Evolutionary conservation across 495 filamentous ascomycete genomes (phyloP).

Genomic region (Annulohypoxylon moriforme): DNA sequence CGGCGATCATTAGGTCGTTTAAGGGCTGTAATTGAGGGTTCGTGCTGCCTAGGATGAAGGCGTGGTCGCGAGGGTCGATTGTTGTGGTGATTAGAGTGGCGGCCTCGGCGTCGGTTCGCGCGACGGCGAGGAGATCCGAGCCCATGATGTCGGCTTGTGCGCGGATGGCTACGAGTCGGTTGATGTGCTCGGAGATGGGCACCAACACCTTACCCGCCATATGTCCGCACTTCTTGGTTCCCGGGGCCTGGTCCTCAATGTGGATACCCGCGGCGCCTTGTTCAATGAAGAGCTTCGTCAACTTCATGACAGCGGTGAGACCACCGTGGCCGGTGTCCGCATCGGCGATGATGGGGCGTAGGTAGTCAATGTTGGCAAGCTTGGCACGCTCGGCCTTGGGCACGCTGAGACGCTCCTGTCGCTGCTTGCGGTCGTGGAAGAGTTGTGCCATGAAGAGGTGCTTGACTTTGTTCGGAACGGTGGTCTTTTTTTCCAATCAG

Average conservation of each 20-base stretch:
- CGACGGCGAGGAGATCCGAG: slow-evolving; percentile 86
- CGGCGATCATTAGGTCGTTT: slow-evolving; percentile 89
- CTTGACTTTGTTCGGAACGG: slow-evolving; percentile 96
- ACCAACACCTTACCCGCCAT: slow-evolving; percentile 99
- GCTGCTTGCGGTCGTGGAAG: slow-evolving; percentile 99
- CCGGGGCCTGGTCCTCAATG: slow-evolving; percentile 98
- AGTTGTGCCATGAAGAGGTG: slow-evolving; percentile 98
- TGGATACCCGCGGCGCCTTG: slow-evolving; percentile 97
- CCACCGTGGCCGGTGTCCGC: slow-evolving; percentile 98
- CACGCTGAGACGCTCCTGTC: slow-evolving; percentile 88
- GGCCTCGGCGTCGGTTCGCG: slow-evolving; percentile 96
- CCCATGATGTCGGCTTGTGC: slow-evolving; percentile 99
- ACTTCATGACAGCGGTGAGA: slow-evolving; percentile 97
- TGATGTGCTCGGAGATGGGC: slow-evolving; percentile 98
- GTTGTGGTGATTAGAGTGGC: slow-evolving; percentile 97
- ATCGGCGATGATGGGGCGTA: slow-evolving; percentile 95
- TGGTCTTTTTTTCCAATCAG: slow-evolving; percentile 73
- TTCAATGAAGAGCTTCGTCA: slow-evolving; percentile 97
- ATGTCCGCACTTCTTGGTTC: slow-evolving; percentile 99
- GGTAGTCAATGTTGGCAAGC: slow-evolving; percentile 88
- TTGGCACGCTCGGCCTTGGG: slow-evolving; percentile 77
- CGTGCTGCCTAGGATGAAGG: slow-evolving; percentile 90
- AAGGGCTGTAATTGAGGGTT: slow-evolving; percentile 87
- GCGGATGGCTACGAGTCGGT: slow-evolving; percentile 94
- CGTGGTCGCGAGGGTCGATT: slow-evolving; percentile 93